phyloP scores from a whole-genome alignment of 2,329 filamentous ascomycete genomes.

The Clarireedia sp. region DNA sequence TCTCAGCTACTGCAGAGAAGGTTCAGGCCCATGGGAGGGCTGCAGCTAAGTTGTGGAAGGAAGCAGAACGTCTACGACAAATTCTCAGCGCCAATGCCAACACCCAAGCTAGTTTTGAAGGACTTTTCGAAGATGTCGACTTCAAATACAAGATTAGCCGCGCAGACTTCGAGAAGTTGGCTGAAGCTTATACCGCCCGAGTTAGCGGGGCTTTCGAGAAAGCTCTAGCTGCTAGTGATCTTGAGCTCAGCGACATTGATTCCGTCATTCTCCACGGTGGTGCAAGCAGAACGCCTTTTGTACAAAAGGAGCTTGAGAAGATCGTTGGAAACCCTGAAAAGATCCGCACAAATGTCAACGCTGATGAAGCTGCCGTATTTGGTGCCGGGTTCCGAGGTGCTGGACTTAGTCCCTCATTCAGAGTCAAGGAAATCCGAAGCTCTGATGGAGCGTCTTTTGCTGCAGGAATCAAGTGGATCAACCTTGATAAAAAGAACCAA shows the following conservation, averaged over 20 bases:
- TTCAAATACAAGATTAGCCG: conserved; percentile 87
- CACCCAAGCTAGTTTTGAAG: conserved; percentile 74
- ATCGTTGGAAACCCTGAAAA: conserved; percentile 65
- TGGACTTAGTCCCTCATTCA: conserved; percentile 86
- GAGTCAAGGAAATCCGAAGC: conserved; percentile 90
- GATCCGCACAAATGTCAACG: conserved; percentile 89
- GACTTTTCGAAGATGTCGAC: conserved; percentile 82
- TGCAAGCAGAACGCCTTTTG: conserved; percentile 82
- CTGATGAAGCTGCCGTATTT: conserved; percentile 92
- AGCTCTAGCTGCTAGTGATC: conserved; percentile 64
- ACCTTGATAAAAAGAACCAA: conserved; percentile 59
- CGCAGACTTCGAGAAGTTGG: conserved; percentile 71
- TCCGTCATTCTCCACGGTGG: conserved; percentile 93
- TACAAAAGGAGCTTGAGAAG: conserved; percentile 80
- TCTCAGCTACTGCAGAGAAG: conserved; percentile 51
- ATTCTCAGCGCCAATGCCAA: conserved; percentile 89
- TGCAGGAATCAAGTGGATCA: conserved; percentile 66
- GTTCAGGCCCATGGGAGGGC: conserved; percentile 73
- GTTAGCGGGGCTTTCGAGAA: conserved; percentile 63
- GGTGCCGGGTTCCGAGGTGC: conserved; percentile 93
- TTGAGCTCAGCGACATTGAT: conserved; percentile 69
- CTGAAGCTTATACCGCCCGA: conserved; percentile 57
- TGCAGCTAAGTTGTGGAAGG: conserved; percentile 85
- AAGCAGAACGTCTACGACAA: conserved; percentile 79
- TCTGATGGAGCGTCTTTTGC: conserved; percentile 70